Evolutionary conservation across 495 filamentous ascomycete genomes (phyloP), one percentile per base, ranked within the genome.

Genomic region (Talaromyces trachyspermus): DNA sequence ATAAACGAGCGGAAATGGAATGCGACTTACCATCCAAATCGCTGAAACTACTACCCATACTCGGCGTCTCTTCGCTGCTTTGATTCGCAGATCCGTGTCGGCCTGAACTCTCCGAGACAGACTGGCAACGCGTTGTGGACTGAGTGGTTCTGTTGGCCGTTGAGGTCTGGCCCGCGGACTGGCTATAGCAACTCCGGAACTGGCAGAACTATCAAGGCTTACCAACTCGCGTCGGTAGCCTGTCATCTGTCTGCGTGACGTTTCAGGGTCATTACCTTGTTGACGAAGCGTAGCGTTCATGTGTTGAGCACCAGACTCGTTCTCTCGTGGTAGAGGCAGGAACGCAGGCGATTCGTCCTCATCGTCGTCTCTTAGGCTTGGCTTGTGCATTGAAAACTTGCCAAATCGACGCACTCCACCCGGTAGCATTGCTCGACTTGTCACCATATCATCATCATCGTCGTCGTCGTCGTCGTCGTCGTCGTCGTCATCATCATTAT

Each of bases 31-130:
- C 89, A 63, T 97, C 94, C 22, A 98, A 71, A 69, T 98, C 92
- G 63, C 90, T 95, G 59, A 95, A 98, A 61, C 90, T 95, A 59
- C 89, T 95, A 1, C 91, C 89, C 86, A 97, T 97, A 54, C 94
- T 98, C 0, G 89, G 92, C 2, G 87, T 89, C 2, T 82, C 89
- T 50, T 95, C 89, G 54, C 88, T 95, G 5, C 80, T 75, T 30
- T 88, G 84, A 43, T 78, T 73, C 11, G 69, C 76, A 23, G 72
- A 75, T 9, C 72, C 67, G 43, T 76, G 78, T 30, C 63, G 66
- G 11, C 68, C 68, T 2, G 78, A 78, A 54, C 78, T 84, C 12
- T 74, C n/a, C 72, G 74, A 4, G 75, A 62, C 18, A 80, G 54
- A 49, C 83, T 80, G 2, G 71, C 70, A 0, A 75, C 67, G 14